phyloP scores from a whole-genome alignment of 169 alveolate genomes.

The Plasmodium relictum region DNA sequence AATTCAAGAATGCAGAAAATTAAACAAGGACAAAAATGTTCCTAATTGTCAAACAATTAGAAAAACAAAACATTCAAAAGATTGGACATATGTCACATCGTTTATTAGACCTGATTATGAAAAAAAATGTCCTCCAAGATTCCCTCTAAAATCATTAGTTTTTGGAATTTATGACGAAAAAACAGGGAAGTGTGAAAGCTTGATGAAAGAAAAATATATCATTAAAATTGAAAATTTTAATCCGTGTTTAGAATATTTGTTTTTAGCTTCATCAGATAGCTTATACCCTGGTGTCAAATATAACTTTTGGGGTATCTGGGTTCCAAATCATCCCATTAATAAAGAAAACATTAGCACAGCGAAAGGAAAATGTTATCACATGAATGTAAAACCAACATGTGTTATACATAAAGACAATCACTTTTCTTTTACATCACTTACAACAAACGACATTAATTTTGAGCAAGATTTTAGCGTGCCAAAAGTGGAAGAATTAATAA shows the following conservation, averaged over 20 bases:
- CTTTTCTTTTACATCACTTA: slow-evolving; percentile 70
- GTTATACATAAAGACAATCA: slow-evolving; percentile 54
- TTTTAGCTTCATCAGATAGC: slow-evolving; percentile 2
- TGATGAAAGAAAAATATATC: slow-evolving; percentile 2
- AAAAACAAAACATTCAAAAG: slow-evolving; percentile 28
- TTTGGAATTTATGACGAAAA: slow-evolving; percentile 63
- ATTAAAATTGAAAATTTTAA: slow-evolving; percentile 2
- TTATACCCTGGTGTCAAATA: neutral
- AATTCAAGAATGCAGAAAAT: slow-evolving; percentile 11
- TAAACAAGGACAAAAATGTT: slow-evolving; percentile 10
- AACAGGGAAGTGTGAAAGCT: slow-evolving; percentile 73
- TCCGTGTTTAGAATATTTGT: slow-evolving; percentile 58
- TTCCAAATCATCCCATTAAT: slow-evolving; percentile 26
- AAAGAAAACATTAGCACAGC: slow-evolving; percentile 2
- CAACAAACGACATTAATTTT: slow-evolving; percentile 65
- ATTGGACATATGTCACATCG: slow-evolving; percentile 72
- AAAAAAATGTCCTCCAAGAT: slow-evolving; percentile 74
- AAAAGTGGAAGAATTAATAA: slow-evolving; percentile 27
- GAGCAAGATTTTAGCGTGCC: slow-evolving; percentile 18
- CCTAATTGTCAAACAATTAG: slow-evolving; percentile 59
- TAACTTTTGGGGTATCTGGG: slow-evolving; percentile 59
- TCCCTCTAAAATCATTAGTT: slow-evolving; percentile 41
- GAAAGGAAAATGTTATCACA: slow-evolving; percentile 48
- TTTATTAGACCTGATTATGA: slow-evolving; percentile 77
- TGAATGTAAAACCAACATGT: slow-evolving; percentile 58